A percentile compares a stretch with the other conserved stretches of the same genome.
phyloP scores from a whole-genome alignment of 2,329 filamentous ascomycete genomes.

The Teratosphaeria pseudoeucalypti region DNA sequence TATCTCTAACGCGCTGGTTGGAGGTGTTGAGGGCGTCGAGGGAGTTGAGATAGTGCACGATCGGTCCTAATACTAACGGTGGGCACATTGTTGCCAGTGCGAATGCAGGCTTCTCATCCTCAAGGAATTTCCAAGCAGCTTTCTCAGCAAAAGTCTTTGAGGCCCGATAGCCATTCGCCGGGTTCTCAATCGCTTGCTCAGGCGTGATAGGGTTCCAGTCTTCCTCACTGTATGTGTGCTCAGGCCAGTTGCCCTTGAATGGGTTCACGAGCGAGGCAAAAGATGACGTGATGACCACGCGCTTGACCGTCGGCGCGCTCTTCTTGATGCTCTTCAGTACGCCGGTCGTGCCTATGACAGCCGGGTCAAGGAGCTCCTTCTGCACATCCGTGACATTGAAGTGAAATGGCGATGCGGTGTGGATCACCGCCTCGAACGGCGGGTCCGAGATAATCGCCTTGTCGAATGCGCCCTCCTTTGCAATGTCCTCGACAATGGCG shows the following conservation, averaged over 20 bases:
- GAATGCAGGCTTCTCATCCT: conserved; percentile 43
- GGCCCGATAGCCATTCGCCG: conserved; percentile 35
- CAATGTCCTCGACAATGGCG: conserved; percentile 62
- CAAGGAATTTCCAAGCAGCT: conserved; percentile 44
- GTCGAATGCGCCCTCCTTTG: conserved; percentile 56
- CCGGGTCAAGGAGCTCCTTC: conserved; percentile 50
- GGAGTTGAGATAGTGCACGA: conserved; percentile 50
- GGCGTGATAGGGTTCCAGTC: conserved; percentile 50
- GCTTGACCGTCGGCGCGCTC: conserved; percentile 55
- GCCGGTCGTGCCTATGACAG: conserved; percentile 53
- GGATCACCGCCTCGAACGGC: conserved; percentile 62
- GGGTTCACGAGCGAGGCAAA: conserved; percentile 55
- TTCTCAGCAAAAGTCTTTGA: conserved; percentile 54
- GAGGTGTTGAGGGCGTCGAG: conserved; percentile 61
- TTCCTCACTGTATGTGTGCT: conserved; percentile 41
- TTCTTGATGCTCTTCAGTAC: conserved; percentile 53
- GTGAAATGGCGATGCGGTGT: conserved; percentile 67
- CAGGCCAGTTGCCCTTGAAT: conserved; percentile 40
- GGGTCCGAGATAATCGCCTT: conserved; percentile 49
- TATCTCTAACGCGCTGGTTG: conserved; percentile 54
- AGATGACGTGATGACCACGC: conserved; percentile 61
- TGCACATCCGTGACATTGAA: conserved; percentile 63
- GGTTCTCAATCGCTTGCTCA: conserved; percentile 38
- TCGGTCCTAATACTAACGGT: conserved; percentile 41
- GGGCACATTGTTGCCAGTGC: conserved; percentile 40